Percentiles rank a stretch among this genome's conserved stretches.
phyloP scores from a whole-genome alignment of 2,329 filamentous ascomycete species.

The Colletotrichum scovillei region DNA sequence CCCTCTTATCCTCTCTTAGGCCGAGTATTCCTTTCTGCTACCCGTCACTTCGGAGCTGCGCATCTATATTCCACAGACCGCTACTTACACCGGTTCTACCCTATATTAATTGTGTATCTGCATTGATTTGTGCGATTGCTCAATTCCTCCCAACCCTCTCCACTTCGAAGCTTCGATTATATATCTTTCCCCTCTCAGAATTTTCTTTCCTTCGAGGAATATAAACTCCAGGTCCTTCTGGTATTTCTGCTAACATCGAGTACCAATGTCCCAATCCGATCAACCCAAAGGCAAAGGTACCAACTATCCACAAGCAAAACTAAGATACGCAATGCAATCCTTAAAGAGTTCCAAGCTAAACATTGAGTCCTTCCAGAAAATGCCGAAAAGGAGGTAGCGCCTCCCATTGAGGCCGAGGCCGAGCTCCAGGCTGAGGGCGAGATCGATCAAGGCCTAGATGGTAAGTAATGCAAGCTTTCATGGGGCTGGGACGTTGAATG shows the following conservation, averaged over 20 bases:
- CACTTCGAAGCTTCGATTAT: conserved; percentile 7
- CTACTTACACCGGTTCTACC: conserved; percentile 11
- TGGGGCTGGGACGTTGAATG: neutral
- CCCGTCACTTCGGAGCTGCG: conserved; percentile 10
- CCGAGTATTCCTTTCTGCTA: neutral
- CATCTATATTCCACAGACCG: conserved; percentile 7
- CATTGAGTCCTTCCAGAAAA: conserved; percentile 12
- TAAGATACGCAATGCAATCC: neutral
- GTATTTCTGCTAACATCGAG: neutral
- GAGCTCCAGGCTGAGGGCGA: conserved; percentile 19
- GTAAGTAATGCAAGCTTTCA: neutral
- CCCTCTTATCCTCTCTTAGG: conserved; percentile 4
- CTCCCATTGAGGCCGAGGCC: conserved; percentile 6
- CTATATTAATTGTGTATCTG: conserved; percentile 22
- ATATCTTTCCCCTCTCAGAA: neutral
- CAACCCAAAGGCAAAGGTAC: conserved; percentile 34
- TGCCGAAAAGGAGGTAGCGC: conserved; percentile 21
- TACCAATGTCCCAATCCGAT: conserved; percentile 32
- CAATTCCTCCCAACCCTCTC: conserved; percentile 21
- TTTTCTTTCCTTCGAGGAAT: neutral
- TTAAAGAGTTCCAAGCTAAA: conserved; percentile 8
- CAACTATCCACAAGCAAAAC: neutral
- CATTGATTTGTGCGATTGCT: conserved; percentile 32
- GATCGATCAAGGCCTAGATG: conserved; percentile 30
- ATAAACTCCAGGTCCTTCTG: neutral